These are phyloP conservation scores for Casuarina equisetifolia DNA, from an alignment of 306 rosid species.

Conservation along the genomic window DNA sequence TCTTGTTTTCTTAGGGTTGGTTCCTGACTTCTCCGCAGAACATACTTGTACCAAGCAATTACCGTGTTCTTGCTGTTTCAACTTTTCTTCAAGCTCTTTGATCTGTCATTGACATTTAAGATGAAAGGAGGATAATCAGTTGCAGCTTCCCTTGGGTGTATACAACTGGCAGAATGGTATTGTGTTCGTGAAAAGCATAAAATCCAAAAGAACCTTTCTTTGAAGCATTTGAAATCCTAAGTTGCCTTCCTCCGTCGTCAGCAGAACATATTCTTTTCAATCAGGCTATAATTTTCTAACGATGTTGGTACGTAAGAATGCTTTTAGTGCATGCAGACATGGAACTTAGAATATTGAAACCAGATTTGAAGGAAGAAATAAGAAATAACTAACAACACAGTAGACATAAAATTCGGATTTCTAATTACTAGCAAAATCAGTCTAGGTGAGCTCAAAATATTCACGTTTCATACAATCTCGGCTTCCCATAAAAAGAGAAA, in stretches of 20 bases:
- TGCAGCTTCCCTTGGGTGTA: not conserved
- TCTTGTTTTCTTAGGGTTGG: slow-evolving; percentile 47
- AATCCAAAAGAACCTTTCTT: slow-evolving; percentile 3
- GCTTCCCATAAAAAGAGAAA: too few species aligned
- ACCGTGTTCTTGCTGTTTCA: slow-evolving; percentile 53
- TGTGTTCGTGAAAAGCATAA: slow-evolving; percentile 2
- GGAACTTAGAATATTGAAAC: not conserved
- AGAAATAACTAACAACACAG: not conserved
- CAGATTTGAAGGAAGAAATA: not conserved
- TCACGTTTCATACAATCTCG: too few species aligned
- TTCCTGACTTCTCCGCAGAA: slow-evolving; percentile 35
- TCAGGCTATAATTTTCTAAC: not conserved
- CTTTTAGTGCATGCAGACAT: not conserved
- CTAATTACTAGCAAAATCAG: not conserved
- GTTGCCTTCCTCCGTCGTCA: slow-evolving; percentile 13
- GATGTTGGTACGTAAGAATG: not conserved
- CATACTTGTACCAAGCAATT: slow-evolving; percentile 28
- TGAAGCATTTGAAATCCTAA: slow-evolving; percentile 14
- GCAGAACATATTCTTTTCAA: not conserved
- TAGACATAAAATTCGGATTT: not conserved
- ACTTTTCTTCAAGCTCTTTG: slow-evolving; percentile 62
- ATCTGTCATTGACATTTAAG: slow-evolving; percentile 47
- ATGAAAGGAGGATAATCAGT: not conserved
- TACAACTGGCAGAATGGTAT: not conserved
- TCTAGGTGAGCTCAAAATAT: not conserved